Base-by-base conservation (phyloP, 352 stramenopile genomes). In the Phytophthora fragariae region DNA sequence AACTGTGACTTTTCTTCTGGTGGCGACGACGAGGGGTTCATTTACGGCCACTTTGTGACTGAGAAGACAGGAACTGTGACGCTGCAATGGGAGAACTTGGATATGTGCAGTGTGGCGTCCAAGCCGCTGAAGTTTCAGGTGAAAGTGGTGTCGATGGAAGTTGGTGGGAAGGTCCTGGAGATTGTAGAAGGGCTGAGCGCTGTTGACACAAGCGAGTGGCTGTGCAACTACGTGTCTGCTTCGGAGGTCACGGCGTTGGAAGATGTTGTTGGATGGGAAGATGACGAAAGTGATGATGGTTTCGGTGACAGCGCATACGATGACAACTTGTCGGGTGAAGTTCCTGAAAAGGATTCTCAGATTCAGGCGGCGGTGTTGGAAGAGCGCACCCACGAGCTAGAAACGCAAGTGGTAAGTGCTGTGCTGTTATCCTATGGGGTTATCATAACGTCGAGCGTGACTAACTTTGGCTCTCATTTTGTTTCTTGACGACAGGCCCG, bases 21-120 rank as follows among this genome's bases (percentile, higher is more conserved):
- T 17, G 55, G 58, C 9, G 57, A 49, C 7, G 24, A 64, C 9
- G 33, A 35, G 2, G 24, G 12, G 5, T 73, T 71, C 58, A 35
- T 77, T 19, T 83, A 80, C 59, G 81, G 81, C 10, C 72, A 81
- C 15, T 80, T 65, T 64, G 57, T 83, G 7, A 41, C 68, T 19
- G 14, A 65, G 24, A 64, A 59, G 24, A 59, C 21, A 47, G 81
- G 80, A 0, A 39, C 65, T 0, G 39, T 86, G 39, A 77, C 70
- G 29, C 44, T 91, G 37, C 49, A 79, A 62, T 91, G 83, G 83
- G 68, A 79, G 41, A 88, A 89, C 49, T 47, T 64, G 7, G 77
- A 86, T 63, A 80, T 67, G 49, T 73, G 57, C 12, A 85, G 77
- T 62, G 79, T 91, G 5, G 33, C 84, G 46, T 86, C 81, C 19